phyloP scores from a whole-genome alignment of 2,329 filamentous ascomycete species.

The Elsinoe australis region DNA sequence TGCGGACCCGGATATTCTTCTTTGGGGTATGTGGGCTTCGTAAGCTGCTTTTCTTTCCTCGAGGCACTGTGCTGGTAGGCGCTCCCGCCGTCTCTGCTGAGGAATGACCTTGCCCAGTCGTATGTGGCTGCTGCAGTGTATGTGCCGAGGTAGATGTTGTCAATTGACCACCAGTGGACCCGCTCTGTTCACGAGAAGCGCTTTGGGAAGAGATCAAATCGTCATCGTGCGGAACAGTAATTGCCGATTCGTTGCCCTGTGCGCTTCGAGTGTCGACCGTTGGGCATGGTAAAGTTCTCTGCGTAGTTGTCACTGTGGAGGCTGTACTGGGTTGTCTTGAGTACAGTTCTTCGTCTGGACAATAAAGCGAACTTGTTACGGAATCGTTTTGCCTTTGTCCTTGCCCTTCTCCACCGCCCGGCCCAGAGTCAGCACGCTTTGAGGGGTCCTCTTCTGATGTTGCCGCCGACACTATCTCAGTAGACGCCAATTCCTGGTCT shows the following conservation, averaged over 20 bases:
- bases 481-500: neutral
- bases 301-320: neutral
- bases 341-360: conserved; percentile 13
- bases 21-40: neutral
- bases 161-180: neutral
- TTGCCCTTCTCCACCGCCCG: neutral
- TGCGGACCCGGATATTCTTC: conserved; percentile 1
- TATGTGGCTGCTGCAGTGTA: no score
- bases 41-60: conserved; percentile 4
- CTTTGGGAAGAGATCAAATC: no score
- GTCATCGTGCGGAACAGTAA: no score
- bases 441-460: neutral
- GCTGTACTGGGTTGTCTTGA: neutral
- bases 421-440: conserved; percentile 3
- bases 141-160: no score
- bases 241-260: no score
- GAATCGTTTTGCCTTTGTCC: neutral
- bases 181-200: no score
- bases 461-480: neutral
- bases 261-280: neutral
- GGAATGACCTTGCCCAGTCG: no score
- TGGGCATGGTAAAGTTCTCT: neutral
- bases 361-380: neutral
- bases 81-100: no score
- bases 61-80: no score